Conservation (phyloP, 2,329 filamentous ascomycete genomes). For the Coniella vitis region DNA sequence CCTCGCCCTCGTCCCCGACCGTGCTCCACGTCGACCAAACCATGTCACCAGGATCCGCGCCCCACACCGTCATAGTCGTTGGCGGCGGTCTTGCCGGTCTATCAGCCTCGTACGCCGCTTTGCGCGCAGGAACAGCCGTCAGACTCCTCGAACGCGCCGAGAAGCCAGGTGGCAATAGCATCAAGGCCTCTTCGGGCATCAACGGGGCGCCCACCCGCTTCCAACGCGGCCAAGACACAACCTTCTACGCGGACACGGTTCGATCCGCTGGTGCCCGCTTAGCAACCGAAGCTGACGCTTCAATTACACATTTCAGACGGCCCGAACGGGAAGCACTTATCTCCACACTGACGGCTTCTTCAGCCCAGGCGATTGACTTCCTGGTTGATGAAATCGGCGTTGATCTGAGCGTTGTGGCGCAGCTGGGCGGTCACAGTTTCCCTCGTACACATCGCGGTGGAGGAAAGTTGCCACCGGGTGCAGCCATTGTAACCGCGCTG, state of each 20-base stretch:
- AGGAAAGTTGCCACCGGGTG: constrained; percentile 50
- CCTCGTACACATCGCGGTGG: constrained; percentile 51
- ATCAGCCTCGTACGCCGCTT: constrained; percentile 49
- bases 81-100: constrained; percentile 60
- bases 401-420: constrained; percentile 51
- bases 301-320: constrained; percentile 12
- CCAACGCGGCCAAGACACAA: constrained; percentile 34
- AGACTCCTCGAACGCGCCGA: constrained; percentile 51
- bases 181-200: constrained; percentile 62
- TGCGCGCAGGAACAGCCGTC: constrained; percentile 45
- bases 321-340: constrained; percentile 38
- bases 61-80: constrained; percentile 48
- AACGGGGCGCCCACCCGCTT: constrained; percentile 55
- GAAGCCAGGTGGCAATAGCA: constrained; percentile 58
- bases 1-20: not conserved
- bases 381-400: constrained; percentile 50
- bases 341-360: constrained; percentile 40
- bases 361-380: constrained; percentile 44
- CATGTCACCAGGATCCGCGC: constrained; percentile 13
- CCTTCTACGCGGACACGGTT: constrained; percentile 50
- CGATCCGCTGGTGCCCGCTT: constrained; percentile 46
- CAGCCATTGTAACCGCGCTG: constrained; percentile 49
- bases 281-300: constrained; percentile 18
- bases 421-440: constrained; percentile 52
- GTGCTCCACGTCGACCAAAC: not conserved